These are phyloP conservation scores for Macroventuria anomochaeta DNA, from an alignment of 2,329 filamentous ascomycete genomes.

Conservation along the genomic window DNA sequence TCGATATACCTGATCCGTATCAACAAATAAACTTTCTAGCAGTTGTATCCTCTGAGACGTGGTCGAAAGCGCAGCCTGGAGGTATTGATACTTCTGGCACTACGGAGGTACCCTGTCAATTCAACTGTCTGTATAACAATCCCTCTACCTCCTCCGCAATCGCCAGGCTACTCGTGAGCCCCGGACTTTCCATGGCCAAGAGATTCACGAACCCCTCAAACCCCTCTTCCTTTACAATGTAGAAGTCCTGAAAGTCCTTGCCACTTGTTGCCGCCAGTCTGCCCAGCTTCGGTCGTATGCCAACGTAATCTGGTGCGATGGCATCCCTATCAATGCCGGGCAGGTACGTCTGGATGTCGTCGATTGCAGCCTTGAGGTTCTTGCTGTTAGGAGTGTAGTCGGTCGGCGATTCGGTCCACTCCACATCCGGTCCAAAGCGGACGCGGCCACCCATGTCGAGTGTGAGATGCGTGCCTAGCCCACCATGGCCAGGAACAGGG, in stretches of 20 bases:
- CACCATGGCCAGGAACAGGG: constrained; percentile 79
- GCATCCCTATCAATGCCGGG: constrained; percentile 71
- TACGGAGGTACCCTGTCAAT: too few relatives aligned
- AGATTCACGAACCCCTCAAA: constrained; percentile 86
- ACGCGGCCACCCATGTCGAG: constrained; percentile 84
- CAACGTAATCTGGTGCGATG: constrained; percentile 83
- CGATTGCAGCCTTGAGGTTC: constrained; percentile 70
- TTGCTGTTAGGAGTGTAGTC: constrained; percentile 72
- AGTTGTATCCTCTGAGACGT: too few relatives aligned
- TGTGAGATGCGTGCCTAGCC: constrained; percentile 91
- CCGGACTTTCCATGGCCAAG: constrained; percentile 91
- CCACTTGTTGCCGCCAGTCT: constrained; percentile 65
- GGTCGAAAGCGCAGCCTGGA: too few relatives aligned
- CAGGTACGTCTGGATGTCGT: constrained; percentile 79
- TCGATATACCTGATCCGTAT: too few relatives aligned
- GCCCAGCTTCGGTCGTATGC: constrained; percentile 85
- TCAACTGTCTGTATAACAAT: constrained; percentile 56
- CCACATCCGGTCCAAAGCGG: constrained; percentile 92
- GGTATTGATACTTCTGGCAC: too few relatives aligned
- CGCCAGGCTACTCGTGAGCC: constrained; percentile 83
- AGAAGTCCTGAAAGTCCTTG: constrained; percentile 81
- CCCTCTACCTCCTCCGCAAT: constrained; percentile 78
- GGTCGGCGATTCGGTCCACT: constrained; percentile 79
- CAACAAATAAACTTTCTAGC: too few relatives aligned
- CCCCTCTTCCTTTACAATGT: constrained; percentile 77